Conservation (phyloP, 1,139 yeast genomes). For the Groenewaldozyma auringiensis region DNA sequence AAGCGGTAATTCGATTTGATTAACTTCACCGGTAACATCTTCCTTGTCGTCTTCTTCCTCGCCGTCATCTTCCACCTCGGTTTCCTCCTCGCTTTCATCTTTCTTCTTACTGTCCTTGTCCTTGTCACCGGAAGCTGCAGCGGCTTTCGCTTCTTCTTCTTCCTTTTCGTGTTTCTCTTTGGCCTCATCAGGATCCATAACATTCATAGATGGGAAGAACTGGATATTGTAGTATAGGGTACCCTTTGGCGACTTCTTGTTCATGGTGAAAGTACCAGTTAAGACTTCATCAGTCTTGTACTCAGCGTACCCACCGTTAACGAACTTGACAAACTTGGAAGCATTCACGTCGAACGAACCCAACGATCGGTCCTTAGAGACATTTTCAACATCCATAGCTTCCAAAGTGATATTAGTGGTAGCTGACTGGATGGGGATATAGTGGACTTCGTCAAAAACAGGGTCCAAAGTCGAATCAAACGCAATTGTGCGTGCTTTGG, state of each 20-base stretch:
- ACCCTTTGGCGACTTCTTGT: conserved; percentile 74
- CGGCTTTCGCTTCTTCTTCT: conserved; percentile 29
- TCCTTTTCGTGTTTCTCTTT: conserved; percentile 42
- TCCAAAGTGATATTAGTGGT: conserved; percentile 78
- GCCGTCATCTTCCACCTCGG: conserved; percentile 23
- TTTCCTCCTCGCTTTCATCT: conserved; percentile 19
- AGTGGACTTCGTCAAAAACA: conserved; percentile 75
- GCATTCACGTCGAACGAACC: conserved; percentile 72
- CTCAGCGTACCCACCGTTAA: conserved; percentile 62
- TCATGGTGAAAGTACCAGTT: conserved; percentile 55
- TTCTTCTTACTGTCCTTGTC: conserved; percentile 20
- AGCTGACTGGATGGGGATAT: conserved; percentile 71
- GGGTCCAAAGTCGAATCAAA: conserved; percentile 66
- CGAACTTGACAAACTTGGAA: conserved; percentile 57
- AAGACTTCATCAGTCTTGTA: conserved; percentile 42
- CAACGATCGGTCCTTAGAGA: conserved; percentile 71
- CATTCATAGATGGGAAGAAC: conserved; percentile 76
- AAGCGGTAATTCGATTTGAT: conserved; percentile 52
- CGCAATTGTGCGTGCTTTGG: conserved; percentile 71
- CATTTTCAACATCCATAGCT: conserved; percentile 82
- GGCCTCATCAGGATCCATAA: conserved; percentile 66
- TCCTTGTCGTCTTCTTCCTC: conserved; percentile 29
- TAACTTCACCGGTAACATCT: conserved; percentile 30
- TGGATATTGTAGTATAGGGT: conserved; percentile 60
- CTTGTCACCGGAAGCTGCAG: conserved; percentile 25